Base-by-base conservation (phyloP, 169 alveolate species). In the Neospora caninum region DNA sequence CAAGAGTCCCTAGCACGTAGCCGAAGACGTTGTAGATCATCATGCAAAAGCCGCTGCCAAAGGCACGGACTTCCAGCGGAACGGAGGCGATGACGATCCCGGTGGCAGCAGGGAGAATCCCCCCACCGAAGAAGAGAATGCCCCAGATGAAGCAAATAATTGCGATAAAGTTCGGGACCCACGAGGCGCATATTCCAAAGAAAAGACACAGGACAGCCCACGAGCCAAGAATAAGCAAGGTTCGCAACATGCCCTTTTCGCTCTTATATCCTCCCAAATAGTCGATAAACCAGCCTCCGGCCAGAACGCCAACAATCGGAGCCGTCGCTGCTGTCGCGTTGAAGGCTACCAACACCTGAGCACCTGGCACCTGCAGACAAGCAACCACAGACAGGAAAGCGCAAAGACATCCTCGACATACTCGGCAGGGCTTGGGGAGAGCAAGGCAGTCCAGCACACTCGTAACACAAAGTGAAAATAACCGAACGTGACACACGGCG, bases 31-130 rank as follows among this genome's bases (percentile, higher is more conserved):
- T 93, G 88, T 88, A 93, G 80, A 88, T 88, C 93, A 87, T 80
- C 94, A 93, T 93, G 78, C 93, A 93, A 78, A 93, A 88, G 39
- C 94, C 95, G 45, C 92, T 78, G 67, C 93, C 93, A 92, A 88
- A 88, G 38, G 93, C 87, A 6, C 95, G 93, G 73, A 93, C 87
- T 41, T 93, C 88, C 20, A 89, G 87, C 27, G 93, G 94, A 13
- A 93, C 95, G n/a, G 94, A 86, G 80, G 92, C 87, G 43, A 93
- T 87, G 45, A 93, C 88, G 16, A 92, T 80, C 42, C 94, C 94
- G 73, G 91, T 80, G 9, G 94, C 94, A 18, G 94, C 91, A n/a
- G 94, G 94, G 20, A 92, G 91, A 67, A 92, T 92, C 87, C 91
- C 91, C 9, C 94, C 94, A 16, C 94, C 94, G 78, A 92, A 69